Base-by-base conservation (phyloP, 768 basidiomycete genomes). In the Boletellus emodensis region DNA sequence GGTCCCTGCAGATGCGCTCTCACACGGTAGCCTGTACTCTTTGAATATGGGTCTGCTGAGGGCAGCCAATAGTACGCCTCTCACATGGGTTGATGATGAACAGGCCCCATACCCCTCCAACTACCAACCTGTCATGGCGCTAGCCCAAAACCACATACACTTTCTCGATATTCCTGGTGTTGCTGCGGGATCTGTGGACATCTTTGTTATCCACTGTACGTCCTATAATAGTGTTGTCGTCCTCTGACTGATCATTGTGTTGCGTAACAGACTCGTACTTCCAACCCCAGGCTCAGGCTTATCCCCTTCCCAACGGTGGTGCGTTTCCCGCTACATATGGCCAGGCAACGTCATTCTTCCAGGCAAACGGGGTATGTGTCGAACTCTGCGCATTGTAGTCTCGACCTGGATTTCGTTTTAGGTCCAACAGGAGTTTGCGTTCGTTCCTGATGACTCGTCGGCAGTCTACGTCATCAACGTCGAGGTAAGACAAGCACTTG, bases 121-220 rank as follows among this genome's bases (percentile, higher is more conserved):
- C 48, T 91, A 91, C 65, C 65, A 80, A 33, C 85, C 87, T 14
- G 82, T 85, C 51, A 84, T 90, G 79, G 89, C 85, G 0, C 73
- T 90, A 34, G 90, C 90, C 10, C 83, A 90, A 59, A 94, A 94
- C 65, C 92, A 94, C 62, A 75, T 94, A 46, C 82, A 86, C 65
- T 93, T 91, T 78, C 72, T 93, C 20, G 74, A 87, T 52, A 82
- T 88, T 2, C 86, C 89, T 9, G 76, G 73, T 20, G 73, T 78
- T 7, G 50, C 79, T n/a, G 78, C 85, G 17, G 91, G 91, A 11
- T 80, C 76, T 36, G 85, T 83, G 3, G 72, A 83, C 46, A 85
- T 94, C 50, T 94, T 90, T 56, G 90, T 94, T 24, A 88, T 94
- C 53, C 92, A 94, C 67, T 94, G 89, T 87, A 60, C 57, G 85